phyloP scores from a whole-genome alignment of 2,329 filamentous ascomycete genomes.

The Cordyceps javanica region DNA sequence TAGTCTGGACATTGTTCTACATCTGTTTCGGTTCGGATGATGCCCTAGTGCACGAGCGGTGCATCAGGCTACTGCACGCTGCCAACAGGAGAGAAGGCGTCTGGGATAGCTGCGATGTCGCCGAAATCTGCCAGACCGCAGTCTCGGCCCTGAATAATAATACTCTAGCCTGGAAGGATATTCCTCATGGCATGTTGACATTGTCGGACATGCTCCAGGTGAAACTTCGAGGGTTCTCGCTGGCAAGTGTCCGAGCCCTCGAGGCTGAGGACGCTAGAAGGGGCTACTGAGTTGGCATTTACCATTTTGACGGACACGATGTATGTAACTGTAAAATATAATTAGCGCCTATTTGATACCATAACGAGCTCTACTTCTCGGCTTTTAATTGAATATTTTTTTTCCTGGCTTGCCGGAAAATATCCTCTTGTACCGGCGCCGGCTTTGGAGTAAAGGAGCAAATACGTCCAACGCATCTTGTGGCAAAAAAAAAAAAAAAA shows the following conservation, averaged over 20 bases:
- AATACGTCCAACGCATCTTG: too few species aligned
- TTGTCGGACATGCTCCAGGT: not conserved
- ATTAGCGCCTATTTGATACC: too few species aligned
- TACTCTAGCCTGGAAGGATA: not conserved
- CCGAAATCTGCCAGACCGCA: conserved; percentile 2
- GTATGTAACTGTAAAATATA: not conserved
- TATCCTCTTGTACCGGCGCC: too few species aligned
- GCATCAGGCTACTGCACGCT: conserved; percentile 13
- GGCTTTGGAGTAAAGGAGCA: too few species aligned
- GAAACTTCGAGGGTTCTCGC: not conserved
- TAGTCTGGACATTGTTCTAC: not conserved
- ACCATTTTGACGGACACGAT: not conserved
- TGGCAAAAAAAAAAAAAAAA: too few species aligned
- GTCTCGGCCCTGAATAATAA: not conserved
- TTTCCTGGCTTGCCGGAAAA: too few species aligned
- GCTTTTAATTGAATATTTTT: too few species aligned
- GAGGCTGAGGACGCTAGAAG: not conserved
- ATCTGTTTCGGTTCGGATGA: not conserved
- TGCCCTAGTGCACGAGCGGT: conserved; percentile 4
- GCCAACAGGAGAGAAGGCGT: conserved; percentile 18
- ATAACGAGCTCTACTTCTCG: too few species aligned
- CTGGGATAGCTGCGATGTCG: conserved; percentile 21
- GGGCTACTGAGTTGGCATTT: not conserved
- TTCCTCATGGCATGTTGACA: not conserved
- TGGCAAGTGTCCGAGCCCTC: not conserved